Evolutionary conservation across 495 filamentous ascomycete genomes (phyloP), one percentile per base, ranked within the genome.

Genomic region (Neurospora pannonica): DNA sequence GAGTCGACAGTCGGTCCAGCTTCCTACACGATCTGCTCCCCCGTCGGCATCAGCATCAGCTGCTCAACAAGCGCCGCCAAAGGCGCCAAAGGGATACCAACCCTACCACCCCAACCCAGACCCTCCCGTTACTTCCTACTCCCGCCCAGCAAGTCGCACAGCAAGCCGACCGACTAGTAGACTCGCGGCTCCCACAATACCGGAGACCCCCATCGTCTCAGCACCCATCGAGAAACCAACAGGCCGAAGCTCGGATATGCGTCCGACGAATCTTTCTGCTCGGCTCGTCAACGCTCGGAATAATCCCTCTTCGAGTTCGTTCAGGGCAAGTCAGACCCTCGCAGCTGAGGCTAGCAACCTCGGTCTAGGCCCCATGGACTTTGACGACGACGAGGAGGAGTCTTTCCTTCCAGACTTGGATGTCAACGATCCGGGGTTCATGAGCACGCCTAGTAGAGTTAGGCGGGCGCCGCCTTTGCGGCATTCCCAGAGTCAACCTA

Each of bases 381-480:
- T 82, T 42, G 79, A 79, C 21, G 78, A 77, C 13, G 75, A 77
- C 3, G 69, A 74, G 5, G 73, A 73, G 3, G 76, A 74, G 15
- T 74, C 72, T 0, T 17, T 72, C 76, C 7, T 40, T 0, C 78
- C 76, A 0, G 78, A 75, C 4, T 3, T 43, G 5, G 77, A 78
- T 24, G 1, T 38, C 2, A 74, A 75, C 8, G 78, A 80, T 38
- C 73, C 77, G 1, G 78, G 77, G n/a, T 80, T 80, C 21, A 80
- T 80, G 81, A 79, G 77, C 75, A 82, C 81, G 11, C 81, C 81
- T 31, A 82, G 54, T 62, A 78, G 21, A 71, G 74, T 54, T 75
- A 78, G 74, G 78, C 77, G 3, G 76, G 78, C 4, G 73, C 73
- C n/a, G 46, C 46, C 46, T 24, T 13, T 54, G 38, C 75, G 75